These are phyloP conservation scores for Trichoderma koningii DNA, from an alignment of 2,329 filamentous ascomycete species.

Conservation along the genomic window DNA sequence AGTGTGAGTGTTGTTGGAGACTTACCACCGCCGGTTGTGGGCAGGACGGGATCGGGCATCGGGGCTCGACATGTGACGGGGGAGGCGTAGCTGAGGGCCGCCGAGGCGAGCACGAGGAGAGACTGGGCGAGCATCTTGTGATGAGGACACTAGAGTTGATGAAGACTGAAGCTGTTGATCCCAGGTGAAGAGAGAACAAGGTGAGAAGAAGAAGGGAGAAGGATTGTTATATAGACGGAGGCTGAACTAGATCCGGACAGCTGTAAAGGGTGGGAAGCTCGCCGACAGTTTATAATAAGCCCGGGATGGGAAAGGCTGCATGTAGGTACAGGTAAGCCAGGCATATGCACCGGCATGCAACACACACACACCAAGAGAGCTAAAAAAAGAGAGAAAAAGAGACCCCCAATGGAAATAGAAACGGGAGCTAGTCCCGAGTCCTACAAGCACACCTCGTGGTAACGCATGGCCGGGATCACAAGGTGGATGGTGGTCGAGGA, in stretches of 20 bases:
- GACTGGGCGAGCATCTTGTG: slow-evolving; percentile 41
- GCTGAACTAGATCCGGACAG: slow-evolving; percentile 2
- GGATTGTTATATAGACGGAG: neutral
- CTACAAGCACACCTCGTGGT: no score
- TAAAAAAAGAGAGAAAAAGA: slow-evolving; percentile 3
- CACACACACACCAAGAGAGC: neutral
- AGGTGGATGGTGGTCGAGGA: slow-evolving; percentile 26
- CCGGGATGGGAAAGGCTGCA: no score
- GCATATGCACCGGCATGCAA: neutral
- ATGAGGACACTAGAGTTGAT: no score
- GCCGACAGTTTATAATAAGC: slow-evolving; percentile 29
- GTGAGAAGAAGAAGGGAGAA: neutral
- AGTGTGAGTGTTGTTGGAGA: slow-evolving; percentile 12
- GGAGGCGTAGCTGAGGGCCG: slow-evolving; percentile 39
- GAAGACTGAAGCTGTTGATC: neutral
- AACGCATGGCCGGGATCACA: neutral
- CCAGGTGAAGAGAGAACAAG: neutral
- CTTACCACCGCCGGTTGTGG: slow-evolving; percentile 45
- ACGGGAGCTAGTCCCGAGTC: neutral
- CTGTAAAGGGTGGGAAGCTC: slow-evolving; percentile 20
- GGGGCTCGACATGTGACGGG: slow-evolving; percentile 30
- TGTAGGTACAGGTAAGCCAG: no score
- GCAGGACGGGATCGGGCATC: slow-evolving; percentile 38
- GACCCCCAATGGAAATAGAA: slow-evolving; percentile 14
- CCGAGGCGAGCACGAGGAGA: slow-evolving; percentile 40